A percentile compares a stretch with the other conserved stretches of the same genome.
phyloP scores from a whole-genome alignment of 176 grass and related monocot genomes.

The Phoenix roebelenii region DNA sequence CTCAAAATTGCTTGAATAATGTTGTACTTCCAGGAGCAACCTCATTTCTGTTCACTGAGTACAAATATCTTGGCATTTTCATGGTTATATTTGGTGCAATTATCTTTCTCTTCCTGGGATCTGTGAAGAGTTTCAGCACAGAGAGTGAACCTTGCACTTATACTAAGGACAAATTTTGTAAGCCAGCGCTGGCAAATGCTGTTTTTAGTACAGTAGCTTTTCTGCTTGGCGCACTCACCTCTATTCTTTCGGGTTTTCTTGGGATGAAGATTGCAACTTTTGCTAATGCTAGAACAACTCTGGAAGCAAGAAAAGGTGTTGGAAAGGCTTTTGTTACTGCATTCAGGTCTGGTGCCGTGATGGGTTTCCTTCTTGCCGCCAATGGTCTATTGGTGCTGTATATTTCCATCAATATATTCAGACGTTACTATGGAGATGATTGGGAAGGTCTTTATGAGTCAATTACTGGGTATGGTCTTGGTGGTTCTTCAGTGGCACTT shows the following conservation, averaged over 20 bases:
- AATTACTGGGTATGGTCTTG: constrained; percentile 60
- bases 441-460: constrained; percentile 54
- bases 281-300: constrained; percentile 53
- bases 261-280: constrained; percentile 60
- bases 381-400: constrained; percentile 61
- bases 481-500: constrained; percentile 61
- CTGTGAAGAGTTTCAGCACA: constrained; percentile 34
- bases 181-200: constrained; percentile 47
- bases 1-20: not conserved
- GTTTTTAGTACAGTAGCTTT: constrained; percentile 48
- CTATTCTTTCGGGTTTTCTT: constrained; percentile 46
- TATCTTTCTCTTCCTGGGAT: constrained; percentile 60
- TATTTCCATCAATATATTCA: constrained; percentile 46
- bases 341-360: constrained; percentile 52
- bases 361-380: constrained; percentile 61
- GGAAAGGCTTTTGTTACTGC: constrained; percentile 39
- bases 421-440: constrained; percentile 57
- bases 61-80: constrained; percentile 52
- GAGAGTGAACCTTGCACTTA: constrained; percentile 19
- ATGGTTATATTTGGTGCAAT: constrained; percentile 31
- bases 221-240: constrained; percentile 50
- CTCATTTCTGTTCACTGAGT: constrained; percentile 54
- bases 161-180: constrained; percentile 22
- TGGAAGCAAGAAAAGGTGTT: constrained; percentile 45
- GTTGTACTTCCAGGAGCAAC: constrained; percentile 32